Evolutionary conservation across 106 monocot genomes (phyloP), one percentile per base, ranked within the genome.

Genomic region (Platanthera guangdongensis): DNA sequence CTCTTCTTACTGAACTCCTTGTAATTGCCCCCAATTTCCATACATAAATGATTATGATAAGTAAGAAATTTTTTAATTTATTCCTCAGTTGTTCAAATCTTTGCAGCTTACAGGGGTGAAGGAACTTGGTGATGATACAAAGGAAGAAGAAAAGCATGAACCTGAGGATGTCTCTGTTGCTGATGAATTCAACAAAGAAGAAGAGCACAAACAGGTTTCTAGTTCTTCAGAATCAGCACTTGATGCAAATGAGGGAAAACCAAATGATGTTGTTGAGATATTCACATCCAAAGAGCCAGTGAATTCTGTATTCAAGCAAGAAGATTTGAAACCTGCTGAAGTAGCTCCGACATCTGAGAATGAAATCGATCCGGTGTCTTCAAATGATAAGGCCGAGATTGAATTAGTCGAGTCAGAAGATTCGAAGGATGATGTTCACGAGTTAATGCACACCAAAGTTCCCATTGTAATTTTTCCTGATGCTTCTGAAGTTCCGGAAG

Each of bases 221-320:
- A 28, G 5, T 48, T 71, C 70, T 71, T 46, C 47, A 71, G 48
- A 48, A 48, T 47, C 45, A n/a, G 16, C 47, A 48, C 2, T 16
- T 48, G 70, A 70, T 0, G 47, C 47, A 70, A 48, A 47, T 47
- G 70, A 48, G n/a, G n/a, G 6, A 70, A 15, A 14, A 11, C 67
- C 7, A 65, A 65, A 30, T 65, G 65, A 65, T 65, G 16, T 7
- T n/a, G 9, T 46, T n/a, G 70, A 47, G 47, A 48, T 15, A 70
- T 47, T 7, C n/a, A 16, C 70, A 71, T 48, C 70, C 70, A 13
- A 71, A 71, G 70, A 71, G 21, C 59, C 59, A 7, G 59, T 21
- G 32, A 22, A 30, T 67, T 39, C 32, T 12, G 39, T 11, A 67
- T 25, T 0, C 39, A 39, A 67, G 30, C 25, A 32, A 39, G 67